Evolutionary conservation across 306 rosid species (phyloP), one percentile per base, ranked within the genome.

Genomic region (Fagus sylvatica): DNA sequence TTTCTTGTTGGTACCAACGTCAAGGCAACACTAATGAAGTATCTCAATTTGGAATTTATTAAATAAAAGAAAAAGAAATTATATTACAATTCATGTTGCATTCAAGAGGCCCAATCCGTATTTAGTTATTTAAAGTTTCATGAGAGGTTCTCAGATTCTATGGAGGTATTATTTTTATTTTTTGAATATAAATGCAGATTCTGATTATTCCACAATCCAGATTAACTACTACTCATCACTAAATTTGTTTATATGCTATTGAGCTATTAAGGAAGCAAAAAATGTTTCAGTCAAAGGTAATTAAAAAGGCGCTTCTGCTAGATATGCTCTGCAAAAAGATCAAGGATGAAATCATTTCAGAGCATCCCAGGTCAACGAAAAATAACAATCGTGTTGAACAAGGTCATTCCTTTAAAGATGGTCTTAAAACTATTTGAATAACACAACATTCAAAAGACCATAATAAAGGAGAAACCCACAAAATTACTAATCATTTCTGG

Each of bases 361-460:
- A 54, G 70, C 71, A 60, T 60, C 76, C n/a, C 30, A 49, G 51
- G 40, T 49, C 54, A 6, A 48, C 54, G 12, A 55, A 71, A 36
- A 37, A 36, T 22, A 65, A 37, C 22, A 65, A 65, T 65, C 11
- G 16, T 65, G 43, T 16, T 39, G 17, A 42, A 37, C 30, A 12
- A 10, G 30, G 12, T 36, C 48, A 36, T 65, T 61, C n/a, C 0
- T 16, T 33, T 61, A 61, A 43, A n/a, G 11, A 42, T 53, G 60
- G 42, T 32, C 30, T 28, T 68, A 40, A 22, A 56, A 42, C 33
- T 33, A 54, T 1, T 10, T 6, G 5, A 32, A 10, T 15, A 60
- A 41, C 56, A 74, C 17, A 30, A 15, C n/a, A 61, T 33, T 36
- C 48, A 46, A 65, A 37, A 15, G 11, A 65, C 36, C 48, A 17